Evolutionary conservation across 1,284 basidiomycete genomes (phyloP).

Genomic region (Pisolithus thermaeus): DNA sequence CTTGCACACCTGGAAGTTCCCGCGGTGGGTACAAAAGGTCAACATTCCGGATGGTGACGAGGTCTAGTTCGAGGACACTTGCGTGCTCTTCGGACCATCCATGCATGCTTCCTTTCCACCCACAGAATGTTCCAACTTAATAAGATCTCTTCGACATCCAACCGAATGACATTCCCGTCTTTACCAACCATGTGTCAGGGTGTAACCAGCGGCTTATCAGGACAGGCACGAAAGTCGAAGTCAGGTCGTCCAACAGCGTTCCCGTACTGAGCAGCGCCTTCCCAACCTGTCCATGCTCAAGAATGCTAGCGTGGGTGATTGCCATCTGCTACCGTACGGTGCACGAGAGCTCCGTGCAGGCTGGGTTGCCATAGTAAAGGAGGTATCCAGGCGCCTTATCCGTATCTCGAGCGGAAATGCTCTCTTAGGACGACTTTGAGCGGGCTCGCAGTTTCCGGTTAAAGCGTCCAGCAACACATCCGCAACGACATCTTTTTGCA

Average conservation of each 20-base stretch:
- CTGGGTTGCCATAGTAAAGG: constrained; percentile 3
- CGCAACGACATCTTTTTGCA: constrained; percentile 5
- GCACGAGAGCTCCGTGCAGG: background rate
- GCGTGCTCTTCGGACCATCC: background rate
- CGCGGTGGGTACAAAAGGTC: background rate
- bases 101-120: background rate
- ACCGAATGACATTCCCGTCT: background rate
- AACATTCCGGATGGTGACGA: background rate
- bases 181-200: constrained; percentile 1
- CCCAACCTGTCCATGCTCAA: constrained; percentile 6
- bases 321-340: background rate
- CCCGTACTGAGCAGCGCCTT: background rate
- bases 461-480: constrained; percentile 16
- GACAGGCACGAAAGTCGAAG: background rate
- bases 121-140: no score
- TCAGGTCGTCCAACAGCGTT: background rate
- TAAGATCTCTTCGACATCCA: background rate
- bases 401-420: constrained; percentile 5
- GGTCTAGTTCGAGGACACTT: background rate
- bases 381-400: constrained; percentile 1
- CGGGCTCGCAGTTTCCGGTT: constrained; percentile 6
- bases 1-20: background rate
- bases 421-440: background rate
- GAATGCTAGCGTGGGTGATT: constrained; percentile 2
- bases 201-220: background rate